Percentiles rank a stretch among this genome's conserved stretches.
Evolutionary conservation across 176 grass and related monocot species (phyloP).

Genomic region (Coix lacrymajobi): DNA sequence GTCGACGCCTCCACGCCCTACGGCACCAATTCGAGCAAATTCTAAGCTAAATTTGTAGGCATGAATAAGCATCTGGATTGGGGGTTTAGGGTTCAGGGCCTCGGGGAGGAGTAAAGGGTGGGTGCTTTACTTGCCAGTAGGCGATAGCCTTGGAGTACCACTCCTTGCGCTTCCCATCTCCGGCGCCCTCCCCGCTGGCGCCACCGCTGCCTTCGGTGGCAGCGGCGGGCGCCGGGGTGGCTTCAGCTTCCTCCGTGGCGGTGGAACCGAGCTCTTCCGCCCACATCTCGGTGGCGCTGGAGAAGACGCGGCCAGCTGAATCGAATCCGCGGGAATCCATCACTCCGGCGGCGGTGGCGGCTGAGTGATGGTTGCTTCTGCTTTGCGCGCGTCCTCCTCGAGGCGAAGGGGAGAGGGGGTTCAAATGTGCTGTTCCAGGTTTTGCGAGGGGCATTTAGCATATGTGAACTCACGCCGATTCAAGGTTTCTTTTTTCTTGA

Average conservation of each 20-base stretch:
- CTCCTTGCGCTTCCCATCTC: conserved; percentile 45
- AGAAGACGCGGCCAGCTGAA: conserved; percentile 70
- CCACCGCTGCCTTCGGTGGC: conserved; percentile 4
- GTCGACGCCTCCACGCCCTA: conserved; percentile 89
- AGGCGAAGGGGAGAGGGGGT: background rate
- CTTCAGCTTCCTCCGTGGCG: background rate
- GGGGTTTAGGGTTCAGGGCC: conserved; percentile 25
- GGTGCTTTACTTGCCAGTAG: conserved; percentile 90
- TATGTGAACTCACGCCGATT: background rate
- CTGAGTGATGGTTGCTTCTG: background rate
- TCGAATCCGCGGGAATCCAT: conserved; percentile 80
- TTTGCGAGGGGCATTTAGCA: background rate
- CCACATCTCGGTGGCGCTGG: conserved; percentile 91
- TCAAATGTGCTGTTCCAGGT: background rate
- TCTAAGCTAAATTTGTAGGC: background rate
- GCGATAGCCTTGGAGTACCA: conserved; percentile 96
- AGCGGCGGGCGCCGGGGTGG: background rate
- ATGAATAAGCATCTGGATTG: background rate
- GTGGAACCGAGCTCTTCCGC: conserved; percentile 56
- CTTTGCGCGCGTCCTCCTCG: background rate
- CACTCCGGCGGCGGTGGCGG: conserved; percentile 21
- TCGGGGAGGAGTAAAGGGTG: background rate
- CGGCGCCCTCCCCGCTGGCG: conserved; percentile 9
- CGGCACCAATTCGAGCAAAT: conserved; percentile 16
- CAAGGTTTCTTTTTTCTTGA: too few species aligned